Percentiles rank a stretch among this genome's conserved stretches.
These are phyloP conservation scores for Lyophyllum decastes DNA, from an alignment of 768 basidiomycete species.

Conservation along the genomic window DNA sequence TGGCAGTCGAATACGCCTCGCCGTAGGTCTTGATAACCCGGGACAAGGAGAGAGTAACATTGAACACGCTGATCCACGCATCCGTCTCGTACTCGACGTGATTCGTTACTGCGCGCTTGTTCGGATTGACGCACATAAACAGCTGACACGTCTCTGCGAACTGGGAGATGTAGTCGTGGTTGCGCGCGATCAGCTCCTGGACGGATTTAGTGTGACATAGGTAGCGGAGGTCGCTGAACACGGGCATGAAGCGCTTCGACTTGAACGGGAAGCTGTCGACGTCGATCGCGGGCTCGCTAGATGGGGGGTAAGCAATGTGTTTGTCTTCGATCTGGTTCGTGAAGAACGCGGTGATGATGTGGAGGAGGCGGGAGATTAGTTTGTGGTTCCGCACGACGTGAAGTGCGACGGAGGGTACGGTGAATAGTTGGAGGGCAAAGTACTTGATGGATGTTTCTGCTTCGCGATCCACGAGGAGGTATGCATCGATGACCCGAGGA, in stretches of 20 bases:
- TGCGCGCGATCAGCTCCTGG: conserved; percentile 73
- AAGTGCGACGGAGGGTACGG: conserved; percentile 81
- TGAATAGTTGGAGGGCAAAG: conserved; percentile 91
- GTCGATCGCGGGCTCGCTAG: conserved; percentile 47
- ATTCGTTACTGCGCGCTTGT: conserved; percentile 74
- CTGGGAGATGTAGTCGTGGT: conserved; percentile 64
- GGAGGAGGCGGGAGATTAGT: conserved; percentile 74
- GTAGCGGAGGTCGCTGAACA: conserved; percentile 89
- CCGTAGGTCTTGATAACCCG: conserved; percentile 90
- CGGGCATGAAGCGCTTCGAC: conserved; percentile 93
- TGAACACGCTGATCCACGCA: conserved; percentile 96
- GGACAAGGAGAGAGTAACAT: conserved; percentile 87
- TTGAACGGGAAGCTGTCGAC: conserved; percentile 88
- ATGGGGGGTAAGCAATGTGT: conserved; percentile 53
- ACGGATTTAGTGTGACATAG: conserved; percentile 81
- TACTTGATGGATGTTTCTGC: conserved; percentile 95
- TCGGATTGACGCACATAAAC: conserved; percentile 93
- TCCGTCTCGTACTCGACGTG: conserved; percentile 98
- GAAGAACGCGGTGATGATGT: conserved; percentile 89
- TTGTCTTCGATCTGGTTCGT: conserved; percentile 85
- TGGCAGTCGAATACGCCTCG: conserved; percentile 70
- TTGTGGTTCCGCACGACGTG: conserved; percentile 76
- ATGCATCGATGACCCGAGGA: conserved; percentile 84
- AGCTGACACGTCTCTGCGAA: conserved; percentile 81
- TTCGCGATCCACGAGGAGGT: conserved; percentile 90